A percentile compares a stretch with the other conserved stretches of the same genome.
Conservation (phyloP, 139 green algal species). For the Penium margaritaceum region DNA sequence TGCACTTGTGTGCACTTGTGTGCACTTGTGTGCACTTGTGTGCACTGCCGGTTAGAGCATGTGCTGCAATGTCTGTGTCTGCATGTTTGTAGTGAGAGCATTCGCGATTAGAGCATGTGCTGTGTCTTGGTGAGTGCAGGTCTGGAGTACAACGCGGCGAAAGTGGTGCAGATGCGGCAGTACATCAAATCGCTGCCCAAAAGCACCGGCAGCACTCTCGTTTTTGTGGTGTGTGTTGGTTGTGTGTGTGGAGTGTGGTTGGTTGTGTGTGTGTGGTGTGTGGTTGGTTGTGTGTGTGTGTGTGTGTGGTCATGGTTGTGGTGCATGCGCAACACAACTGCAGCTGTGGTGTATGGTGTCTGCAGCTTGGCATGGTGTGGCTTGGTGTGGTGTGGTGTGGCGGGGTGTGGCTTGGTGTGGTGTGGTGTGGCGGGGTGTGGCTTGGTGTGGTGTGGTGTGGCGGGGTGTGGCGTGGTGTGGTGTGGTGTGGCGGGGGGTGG, state of each 20-base stretch:
- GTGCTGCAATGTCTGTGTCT: not conserved
- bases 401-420: too few species aligned
- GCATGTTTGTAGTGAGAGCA: not conserved
- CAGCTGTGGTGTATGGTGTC: not conserved
- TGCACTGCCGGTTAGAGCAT: not conserved
- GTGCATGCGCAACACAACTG: not conserved
- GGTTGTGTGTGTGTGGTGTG: not conserved
- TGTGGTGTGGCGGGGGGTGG: too few species aligned
- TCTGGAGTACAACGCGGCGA: conserved; percentile 66
- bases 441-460: too few species aligned
- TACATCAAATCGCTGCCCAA: conserved; percentile 41
- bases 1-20: not conserved
- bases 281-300: too few species aligned
- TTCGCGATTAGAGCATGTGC: conserved; percentile 46
- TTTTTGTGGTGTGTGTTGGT: conserved; percentile 62
- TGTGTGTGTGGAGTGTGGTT: not conserved
- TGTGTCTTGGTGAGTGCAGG: conserved; percentile 64
- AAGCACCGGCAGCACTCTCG: conserved; percentile 54
- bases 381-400: not conserved
- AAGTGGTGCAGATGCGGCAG: conserved; percentile 54
- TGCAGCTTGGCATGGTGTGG: not conserved
- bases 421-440: too few species aligned
- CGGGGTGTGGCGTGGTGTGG: too few species aligned
- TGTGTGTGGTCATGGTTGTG: not conserved
- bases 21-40: not conserved